Conservation (phyloP, 2,329 filamentous ascomycete species). For the Dactylellina haptotyla region DNA sequence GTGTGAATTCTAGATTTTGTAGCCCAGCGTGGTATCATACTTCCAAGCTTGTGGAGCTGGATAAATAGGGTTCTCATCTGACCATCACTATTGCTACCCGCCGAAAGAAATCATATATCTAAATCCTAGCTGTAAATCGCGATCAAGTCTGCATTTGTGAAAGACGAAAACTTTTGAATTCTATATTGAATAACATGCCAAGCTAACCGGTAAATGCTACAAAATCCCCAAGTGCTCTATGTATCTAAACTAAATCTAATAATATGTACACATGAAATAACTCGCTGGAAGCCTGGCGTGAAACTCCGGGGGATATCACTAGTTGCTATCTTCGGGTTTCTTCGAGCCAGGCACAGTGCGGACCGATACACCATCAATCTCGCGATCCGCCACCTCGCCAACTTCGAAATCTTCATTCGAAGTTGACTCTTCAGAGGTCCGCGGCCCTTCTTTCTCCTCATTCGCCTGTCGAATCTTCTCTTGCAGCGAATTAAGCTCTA, state of each 20-base stretch:
- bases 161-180: too few relatives aligned
- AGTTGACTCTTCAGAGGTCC: neutral
- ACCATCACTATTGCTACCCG: too few relatives aligned
- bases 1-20: too few relatives aligned
- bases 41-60: neutral
- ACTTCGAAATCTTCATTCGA: neutral
- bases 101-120: too few relatives aligned
- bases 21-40: too few relatives aligned
- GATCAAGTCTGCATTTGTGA: too few relatives aligned
- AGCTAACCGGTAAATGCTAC: too few relatives aligned
- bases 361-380: slow-evolving; percentile 21
- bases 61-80: neutral
- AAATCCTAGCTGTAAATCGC: too few relatives aligned
- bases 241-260: too few relatives aligned
- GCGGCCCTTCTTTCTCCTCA: neutral
- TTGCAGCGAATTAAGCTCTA: slow-evolving; percentile 37
- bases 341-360: neutral
- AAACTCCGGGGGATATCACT: neutral
- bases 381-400: slow-evolving; percentile 26
- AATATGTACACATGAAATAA: slow-evolving; percentile 29
- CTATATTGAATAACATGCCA: too few relatives aligned
- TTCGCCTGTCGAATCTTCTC: slow-evolving; percentile 39
- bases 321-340: slow-evolving; percentile 16
- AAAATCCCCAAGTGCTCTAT: too few relatives aligned
- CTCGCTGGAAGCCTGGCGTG: neutral